Evolutionary conservation across 371 early-diverging fungal genomes (phyloP).

Genomic region (Furculomyces boomerangus): DNA sequence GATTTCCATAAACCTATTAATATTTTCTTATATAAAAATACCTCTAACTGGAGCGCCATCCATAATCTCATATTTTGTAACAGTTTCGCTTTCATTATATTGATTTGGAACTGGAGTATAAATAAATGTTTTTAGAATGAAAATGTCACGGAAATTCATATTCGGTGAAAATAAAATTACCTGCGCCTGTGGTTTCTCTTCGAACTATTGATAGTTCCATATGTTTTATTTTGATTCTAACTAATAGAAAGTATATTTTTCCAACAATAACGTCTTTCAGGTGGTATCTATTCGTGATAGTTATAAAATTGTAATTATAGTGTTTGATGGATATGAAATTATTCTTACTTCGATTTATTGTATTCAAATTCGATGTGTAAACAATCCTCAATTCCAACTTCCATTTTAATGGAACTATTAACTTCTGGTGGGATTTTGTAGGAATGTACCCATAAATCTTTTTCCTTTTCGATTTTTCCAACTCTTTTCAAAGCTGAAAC

Average conservation of each 20-base stretch:
- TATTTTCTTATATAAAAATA: slow-evolving; percentile 2
- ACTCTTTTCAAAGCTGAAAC: slow-evolving; percentile 65
- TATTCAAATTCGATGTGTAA: slow-evolving; percentile 90
- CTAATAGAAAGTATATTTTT: slow-evolving; percentile 93
- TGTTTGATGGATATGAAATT: not conserved
- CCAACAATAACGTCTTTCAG: slow-evolving; percentile 96
- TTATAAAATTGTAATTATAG: no score
- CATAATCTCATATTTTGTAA: slow-evolving; percentile 97
- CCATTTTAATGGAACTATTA: slow-evolving; percentile 85
- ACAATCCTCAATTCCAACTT: slow-evolving; percentile 90
- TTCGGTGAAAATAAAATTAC: slow-evolving; percentile 6
- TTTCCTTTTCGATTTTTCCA: slow-evolving; percentile 46
- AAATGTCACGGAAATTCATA: not conserved
- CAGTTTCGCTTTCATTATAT: slow-evolving; percentile 93
- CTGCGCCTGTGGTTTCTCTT: slow-evolving; percentile 83
- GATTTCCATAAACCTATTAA: not conserved
- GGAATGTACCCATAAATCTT: slow-evolving; percentile 79
- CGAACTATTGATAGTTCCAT: slow-evolving; percentile 97
- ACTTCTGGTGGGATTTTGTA: slow-evolving; percentile 70
- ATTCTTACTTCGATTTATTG: slow-evolving; percentile 61
- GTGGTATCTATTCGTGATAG: slow-evolving; percentile 67
- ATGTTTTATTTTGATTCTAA: slow-evolving; percentile 97
- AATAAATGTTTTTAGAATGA: no score
- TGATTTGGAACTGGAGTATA: slow-evolving; percentile 86
- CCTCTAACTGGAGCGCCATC: slow-evolving; percentile 95